These are phyloP conservation scores for Mortierella sp. DNA, from an alignment of 371 early-diverging fungal species.

Conservation along the genomic window DNA sequence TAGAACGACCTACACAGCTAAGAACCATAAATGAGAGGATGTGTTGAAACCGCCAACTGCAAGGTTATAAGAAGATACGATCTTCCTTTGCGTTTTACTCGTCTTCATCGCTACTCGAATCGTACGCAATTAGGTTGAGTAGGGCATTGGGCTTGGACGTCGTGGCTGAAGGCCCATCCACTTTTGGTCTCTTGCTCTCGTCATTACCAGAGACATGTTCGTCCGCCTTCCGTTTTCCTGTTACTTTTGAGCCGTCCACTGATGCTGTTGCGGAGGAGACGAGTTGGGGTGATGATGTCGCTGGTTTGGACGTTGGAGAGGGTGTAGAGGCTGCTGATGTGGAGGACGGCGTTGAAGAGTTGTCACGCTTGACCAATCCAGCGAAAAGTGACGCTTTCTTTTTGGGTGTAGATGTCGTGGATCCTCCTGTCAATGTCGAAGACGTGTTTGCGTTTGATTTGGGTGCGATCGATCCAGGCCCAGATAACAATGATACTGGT, in stretches of 20 bases:
- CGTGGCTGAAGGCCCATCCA: background rate
- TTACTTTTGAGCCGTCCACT: background rate
- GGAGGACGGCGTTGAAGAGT: background rate
- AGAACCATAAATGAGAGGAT: background rate
- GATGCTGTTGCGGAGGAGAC: background rate
- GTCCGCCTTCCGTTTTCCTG: slow-evolving; percentile 29
- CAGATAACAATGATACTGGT: background rate
- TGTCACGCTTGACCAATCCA: slow-evolving; percentile 33
- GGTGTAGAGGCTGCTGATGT: background rate
- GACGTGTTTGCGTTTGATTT: background rate
- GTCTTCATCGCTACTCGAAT: slow-evolving; percentile 46
- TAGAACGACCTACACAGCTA: slow-evolving; percentile 2
- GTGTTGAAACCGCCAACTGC: too few relatives aligned
- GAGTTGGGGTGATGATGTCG: background rate
- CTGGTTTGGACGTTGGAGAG: background rate
- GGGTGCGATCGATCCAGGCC: background rate
- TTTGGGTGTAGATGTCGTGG: slow-evolving; percentile 9
- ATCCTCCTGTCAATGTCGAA: slow-evolving; percentile 4
- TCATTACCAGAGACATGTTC: background rate
- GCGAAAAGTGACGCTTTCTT: slow-evolving; percentile 36
- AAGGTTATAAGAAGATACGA: too few relatives aligned
- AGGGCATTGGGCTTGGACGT: slow-evolving; percentile 34
- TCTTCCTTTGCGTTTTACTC: too few relatives aligned
- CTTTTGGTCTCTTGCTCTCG: slow-evolving; percentile 24
- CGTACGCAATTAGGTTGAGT: slow-evolving; percentile 39